A percentile compares a stretch with the other conserved stretches of the same genome.
These are phyloP conservation scores for Aspergillus uvarum DNA, from an alignment of 2,329 filamentous ascomycete species.

Conservation along the genomic window DNA sequence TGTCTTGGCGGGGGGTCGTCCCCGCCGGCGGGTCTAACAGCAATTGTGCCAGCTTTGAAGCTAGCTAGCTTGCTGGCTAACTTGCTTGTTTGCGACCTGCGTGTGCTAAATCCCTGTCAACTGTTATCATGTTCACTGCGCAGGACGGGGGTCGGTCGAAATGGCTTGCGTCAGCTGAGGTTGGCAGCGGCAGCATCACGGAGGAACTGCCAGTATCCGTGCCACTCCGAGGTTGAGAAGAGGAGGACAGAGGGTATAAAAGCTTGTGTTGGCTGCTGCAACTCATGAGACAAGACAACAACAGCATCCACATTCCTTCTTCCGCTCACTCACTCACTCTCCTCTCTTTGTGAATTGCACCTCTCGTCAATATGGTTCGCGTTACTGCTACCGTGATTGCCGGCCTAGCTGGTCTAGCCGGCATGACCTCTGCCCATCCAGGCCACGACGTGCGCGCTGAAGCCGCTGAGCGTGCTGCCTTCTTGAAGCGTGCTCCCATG, in stretches of 20 bases:
- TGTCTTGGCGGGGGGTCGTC: not conserved
- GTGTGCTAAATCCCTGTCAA: not conserved
- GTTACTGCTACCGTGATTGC: constrained; percentile 22
- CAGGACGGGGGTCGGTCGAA: not conserved
- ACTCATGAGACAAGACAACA: not conserved
- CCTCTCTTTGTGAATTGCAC: not conserved
- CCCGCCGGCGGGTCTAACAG: not conserved
- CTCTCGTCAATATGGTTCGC: constrained; percentile 14
- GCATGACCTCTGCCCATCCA: constrained; percentile 45
- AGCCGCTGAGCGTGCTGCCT: constrained; percentile 51
- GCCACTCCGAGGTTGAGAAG: no score
- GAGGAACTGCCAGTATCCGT: not conserved
- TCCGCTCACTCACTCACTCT: not conserved
- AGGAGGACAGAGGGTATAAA: not conserved
- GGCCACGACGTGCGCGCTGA: constrained; percentile 53
- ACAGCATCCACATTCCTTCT: not conserved
- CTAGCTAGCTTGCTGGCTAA: not conserved
- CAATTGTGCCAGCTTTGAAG: not conserved
- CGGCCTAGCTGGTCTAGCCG: constrained; percentile 26
- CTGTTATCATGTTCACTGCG: not conserved
- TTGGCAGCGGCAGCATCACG: no score
- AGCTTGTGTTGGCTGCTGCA: not conserved
- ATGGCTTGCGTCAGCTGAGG: not conserved
- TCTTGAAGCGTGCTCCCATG: constrained; percentile 42
- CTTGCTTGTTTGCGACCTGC: not conserved